phyloP scores from a whole-genome alignment of 2,329 filamentous ascomycete genomes.

The Cadophora luteo-olivacea region DNA sequence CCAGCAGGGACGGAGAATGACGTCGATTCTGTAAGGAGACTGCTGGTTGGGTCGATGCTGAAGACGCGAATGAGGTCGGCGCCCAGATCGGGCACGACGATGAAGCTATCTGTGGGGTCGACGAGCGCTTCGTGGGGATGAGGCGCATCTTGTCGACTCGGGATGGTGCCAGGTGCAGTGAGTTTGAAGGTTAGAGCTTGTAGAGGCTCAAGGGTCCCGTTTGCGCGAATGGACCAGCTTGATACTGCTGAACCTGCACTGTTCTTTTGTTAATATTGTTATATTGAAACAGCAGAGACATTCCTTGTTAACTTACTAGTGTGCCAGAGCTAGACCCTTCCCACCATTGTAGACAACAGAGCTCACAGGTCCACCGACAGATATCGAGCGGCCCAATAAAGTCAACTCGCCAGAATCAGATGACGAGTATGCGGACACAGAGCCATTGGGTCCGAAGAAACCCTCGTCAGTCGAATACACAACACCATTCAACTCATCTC shows the following conservation, averaged over 20 bases:
- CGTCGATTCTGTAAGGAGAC: conserved; percentile 47
- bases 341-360: conserved; percentile 51
- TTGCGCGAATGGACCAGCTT: conserved; percentile 48
- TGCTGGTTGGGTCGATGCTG: conserved; percentile 42
- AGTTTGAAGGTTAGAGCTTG: conserved; percentile 52
- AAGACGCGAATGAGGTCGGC: conserved; percentile 57
- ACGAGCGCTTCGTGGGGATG: conserved; percentile 60
- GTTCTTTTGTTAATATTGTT: background rate
- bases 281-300: background rate
- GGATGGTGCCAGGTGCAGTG: conserved; percentile 45
- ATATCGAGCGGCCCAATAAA: conserved; percentile 47
- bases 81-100: conserved; percentile 60
- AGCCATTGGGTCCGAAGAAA: conserved; percentile 32
- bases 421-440: conserved; percentile 41
- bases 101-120: conserved; percentile 57
- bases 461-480: conserved; percentile 42
- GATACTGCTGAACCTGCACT: conserved; percentile 36
- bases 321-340: conserved; percentile 45
- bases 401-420: conserved; percentile 49
- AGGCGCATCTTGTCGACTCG: conserved; percentile 51
- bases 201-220: conserved; percentile 35
- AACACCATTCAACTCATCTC: conserved; percentile 35
- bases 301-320: conserved; percentile 38
- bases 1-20: conserved; percentile 48
- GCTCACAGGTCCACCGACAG: conserved; percentile 48